Base-by-base conservation (phyloP, 192 early-diverging fungal genomes). In the Rhizophagus sp. region DNA sequence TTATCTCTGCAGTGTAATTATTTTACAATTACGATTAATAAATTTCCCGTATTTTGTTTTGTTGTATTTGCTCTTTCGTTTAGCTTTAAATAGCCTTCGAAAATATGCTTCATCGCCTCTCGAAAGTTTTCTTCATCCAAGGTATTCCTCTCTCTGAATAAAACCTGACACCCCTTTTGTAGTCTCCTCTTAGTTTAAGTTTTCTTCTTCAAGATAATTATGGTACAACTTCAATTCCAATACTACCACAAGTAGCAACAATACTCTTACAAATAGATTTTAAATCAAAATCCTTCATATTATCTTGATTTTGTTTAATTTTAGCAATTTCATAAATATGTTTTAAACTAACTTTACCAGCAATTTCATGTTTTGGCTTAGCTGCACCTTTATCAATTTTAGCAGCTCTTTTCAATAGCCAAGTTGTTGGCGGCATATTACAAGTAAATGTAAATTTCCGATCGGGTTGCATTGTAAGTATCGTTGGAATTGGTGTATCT, bases 301-400 rank as follows among this genome's bases (percentile, higher is more conserved):
- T 93, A 52, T 89, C 89, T 82, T 99, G 97, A 47, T 88, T 83
- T 57, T 91, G 83, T 88, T 98, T 98, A 83, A 98, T 91, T 85
- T 94, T 92, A 65, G 94, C 96, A 83, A 98, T 97, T 78, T 96
- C 95, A 79, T 96, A 99, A 41, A 99, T 87, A 83, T 98, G 96
- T 84, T 98, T 99, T 66, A 99, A 83, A 70, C 90, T 93, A 44
- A 99, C 87, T 34, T 89, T 91, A 70, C 96, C 97, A 3, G 92
- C 93, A 19, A 85, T 82, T 52, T 93, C 92, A 67, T 91, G 88
- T 25, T 94, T 93, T 15, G 96, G 91, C 82, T 92, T 93, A 22
- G 88, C 85, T 2, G 93, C 89, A 61, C 96, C 97, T 86, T 97
- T 98, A 80, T 91, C 88, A 30, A 98, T 85, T 22, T 95, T 95